phyloP scores from a whole-genome alignment of 23 red algal genomes.

The Pyropia haitanensis region DNA sequence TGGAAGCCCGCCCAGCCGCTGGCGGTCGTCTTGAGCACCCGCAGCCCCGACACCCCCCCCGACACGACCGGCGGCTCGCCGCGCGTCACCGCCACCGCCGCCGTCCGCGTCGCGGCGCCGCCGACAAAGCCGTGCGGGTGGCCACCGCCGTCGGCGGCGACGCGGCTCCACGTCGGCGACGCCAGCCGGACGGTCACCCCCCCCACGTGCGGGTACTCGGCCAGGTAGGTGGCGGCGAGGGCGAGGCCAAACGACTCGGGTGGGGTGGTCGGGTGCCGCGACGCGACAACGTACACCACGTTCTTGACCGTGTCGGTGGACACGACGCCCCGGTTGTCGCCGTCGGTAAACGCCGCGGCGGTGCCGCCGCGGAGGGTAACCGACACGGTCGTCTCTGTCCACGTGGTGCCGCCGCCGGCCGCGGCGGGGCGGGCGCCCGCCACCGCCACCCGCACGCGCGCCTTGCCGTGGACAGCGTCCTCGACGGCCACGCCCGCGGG shows the following conservation, averaged over 20 bases:
- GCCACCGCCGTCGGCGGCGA: constrained; percentile 1
- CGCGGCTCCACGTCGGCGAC: constrained; percentile 46
- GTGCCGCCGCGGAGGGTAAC: constrained; percentile 66
- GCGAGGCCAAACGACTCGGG: constrained; percentile 55
- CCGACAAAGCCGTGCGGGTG: constrained; percentile 61
- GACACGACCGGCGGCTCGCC: neutral
- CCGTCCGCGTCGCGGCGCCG: neutral
- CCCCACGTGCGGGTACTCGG: constrained; percentile 28
- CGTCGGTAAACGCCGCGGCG: constrained; percentile 30
- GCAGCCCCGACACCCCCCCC: constrained; percentile 1
- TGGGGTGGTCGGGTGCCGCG: constrained; percentile 20
- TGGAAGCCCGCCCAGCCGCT: constrained; percentile 66
- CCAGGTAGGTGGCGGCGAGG: constrained; percentile 39
- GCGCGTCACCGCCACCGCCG: neutral
- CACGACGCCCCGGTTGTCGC: constrained; percentile 68
- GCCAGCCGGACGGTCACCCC: constrained; percentile 2
- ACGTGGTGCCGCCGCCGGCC: constrained; percentile 12
- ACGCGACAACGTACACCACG: constrained; percentile 58
- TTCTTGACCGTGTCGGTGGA: constrained; percentile 89
- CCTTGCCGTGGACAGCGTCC: constrained; percentile 51
- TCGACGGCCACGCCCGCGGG: constrained; percentile 2
- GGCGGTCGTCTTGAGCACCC: constrained; percentile 71
- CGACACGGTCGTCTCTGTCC: constrained; percentile 29
- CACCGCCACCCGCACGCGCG: constrained; percentile 67
- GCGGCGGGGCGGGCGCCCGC: constrained; percentile 32